Base-by-base conservation (phyloP, 1,284 basidiomycete species). In the Sporisorium scitamineum region DNA sequence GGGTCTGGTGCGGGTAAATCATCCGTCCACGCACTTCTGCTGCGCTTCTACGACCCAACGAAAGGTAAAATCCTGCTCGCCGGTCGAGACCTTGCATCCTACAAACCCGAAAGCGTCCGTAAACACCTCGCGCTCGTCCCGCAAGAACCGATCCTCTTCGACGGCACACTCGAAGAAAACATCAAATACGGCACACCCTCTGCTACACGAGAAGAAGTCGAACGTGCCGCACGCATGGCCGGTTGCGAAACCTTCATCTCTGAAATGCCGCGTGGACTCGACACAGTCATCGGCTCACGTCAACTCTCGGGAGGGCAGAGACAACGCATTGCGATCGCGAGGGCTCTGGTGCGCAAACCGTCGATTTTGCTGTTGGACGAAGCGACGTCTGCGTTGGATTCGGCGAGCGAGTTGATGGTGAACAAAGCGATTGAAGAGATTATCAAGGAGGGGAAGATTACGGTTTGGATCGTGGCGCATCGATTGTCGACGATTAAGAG, bases 181-280 rank as follows among this genome's bases (percentile, higher is more conserved):
- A 97, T 98, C 70, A 93, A 94, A 0, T 98, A 94, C 83, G 95
- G 96, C 3, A 70, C 73, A 14, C 66, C 91, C 39, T 88, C 89
- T 5, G 93, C 91, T 0, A 93, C 93, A 0, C 89, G 92, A 29
- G 90, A 91, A 70, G 90, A 97, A 64, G 93, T 99, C 39, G 93
- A 95, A 85, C 88, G 90, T 24, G 96, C 95, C 0, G 95, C 95
- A 0, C 88, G 91, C 13, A 89, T 93, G 71, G 95, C 96, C 4
- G 97, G 98, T 81, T 98, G 96, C 86, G 70, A 78, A 31, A 94
- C 96, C 80, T 99, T 97, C 83, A 92, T 99, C 45, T 93, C 93
- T 90, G 90, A 91, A 3, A 90, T 99, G 88, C 94, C 95, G 13
- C 88, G 93, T 61, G 94, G 92, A 0, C 92, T 93, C 69, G 91